Evolutionary conservation across 441 rosid genomes (phyloP).

Genomic region (Hura crepitans): DNA sequence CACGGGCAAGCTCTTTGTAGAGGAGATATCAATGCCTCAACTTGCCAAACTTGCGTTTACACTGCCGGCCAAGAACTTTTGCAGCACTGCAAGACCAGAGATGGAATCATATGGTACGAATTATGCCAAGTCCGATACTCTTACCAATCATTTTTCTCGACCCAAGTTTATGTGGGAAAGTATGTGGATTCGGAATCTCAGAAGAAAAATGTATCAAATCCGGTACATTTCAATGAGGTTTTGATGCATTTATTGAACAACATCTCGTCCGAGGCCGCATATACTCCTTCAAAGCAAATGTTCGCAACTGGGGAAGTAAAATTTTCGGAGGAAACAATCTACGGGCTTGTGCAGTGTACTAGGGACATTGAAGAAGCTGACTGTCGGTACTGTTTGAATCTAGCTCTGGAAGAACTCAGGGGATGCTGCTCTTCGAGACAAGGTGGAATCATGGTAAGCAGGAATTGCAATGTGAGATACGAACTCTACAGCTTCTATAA

Average conservation of each 20-base stretch:
- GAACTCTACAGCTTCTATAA: constrained; percentile 28
- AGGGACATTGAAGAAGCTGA: constrained; percentile 21
- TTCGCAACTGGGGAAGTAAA: constrained; percentile 25
- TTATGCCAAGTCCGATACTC: constrained; percentile 28
- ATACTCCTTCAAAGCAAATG: constrained; percentile 3
- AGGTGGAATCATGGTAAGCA: constrained; percentile 31
- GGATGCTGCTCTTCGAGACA: constrained; percentile 15
- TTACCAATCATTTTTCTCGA: neutral
- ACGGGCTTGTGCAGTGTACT: constrained; percentile 35
- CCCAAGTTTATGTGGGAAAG: constrained; percentile 15
- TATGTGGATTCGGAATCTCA: constrained; percentile 15
- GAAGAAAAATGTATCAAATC: constrained; percentile 7
- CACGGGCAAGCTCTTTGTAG: constrained; percentile 33
- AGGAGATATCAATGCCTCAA: constrained; percentile 26
- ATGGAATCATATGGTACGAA: constrained; percentile 28
- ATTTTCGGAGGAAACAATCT: constrained; percentile 12
- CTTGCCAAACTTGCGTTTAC: constrained; percentile 20
- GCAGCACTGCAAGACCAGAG: constrained; percentile 2
- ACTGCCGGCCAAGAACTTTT: constrained; percentile 18
- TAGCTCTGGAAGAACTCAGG: constrained; percentile 16
- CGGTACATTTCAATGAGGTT: neutral
- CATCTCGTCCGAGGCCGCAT: constrained; percentile 9
- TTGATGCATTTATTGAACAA: neutral
- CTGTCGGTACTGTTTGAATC: constrained; percentile 4
- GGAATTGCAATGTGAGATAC: constrained; percentile 30